These are phyloP conservation scores for Cladophialophora chaetospira DNA, from an alignment of 2,329 filamentous ascomycete species.

Conservation along the genomic window DNA sequence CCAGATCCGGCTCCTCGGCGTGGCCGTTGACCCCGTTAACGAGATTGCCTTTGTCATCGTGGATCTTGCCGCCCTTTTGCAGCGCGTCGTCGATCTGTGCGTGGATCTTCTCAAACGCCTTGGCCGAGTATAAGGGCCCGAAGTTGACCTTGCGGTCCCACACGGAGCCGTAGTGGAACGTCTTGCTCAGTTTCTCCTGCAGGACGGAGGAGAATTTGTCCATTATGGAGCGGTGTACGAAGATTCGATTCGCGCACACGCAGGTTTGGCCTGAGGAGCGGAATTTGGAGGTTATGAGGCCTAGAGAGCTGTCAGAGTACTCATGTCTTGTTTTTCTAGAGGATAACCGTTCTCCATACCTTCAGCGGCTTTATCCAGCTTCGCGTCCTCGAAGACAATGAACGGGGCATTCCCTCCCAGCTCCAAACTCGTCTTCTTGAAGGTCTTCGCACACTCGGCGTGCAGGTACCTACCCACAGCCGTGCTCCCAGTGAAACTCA, in stretches of 20 bases:
- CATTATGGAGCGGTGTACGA: slow-evolving; percentile 80
- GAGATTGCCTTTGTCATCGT: slow-evolving; percentile 27
- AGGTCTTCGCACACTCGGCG: slow-evolving; percentile 33
- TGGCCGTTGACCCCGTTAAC: neutral
- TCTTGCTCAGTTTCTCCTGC: slow-evolving; percentile 52
- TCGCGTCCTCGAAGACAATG: slow-evolving; percentile 46
- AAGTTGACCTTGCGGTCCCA: slow-evolving; percentile 72
- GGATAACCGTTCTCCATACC: slow-evolving; percentile 9
- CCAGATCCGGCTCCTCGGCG: slow-evolving; percentile 52
- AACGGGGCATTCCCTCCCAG: slow-evolving; percentile 47
- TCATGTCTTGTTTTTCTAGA: too few relatives aligned
- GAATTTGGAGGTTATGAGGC: slow-evolving; percentile 26
- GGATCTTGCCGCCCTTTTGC: slow-evolving; percentile 75
- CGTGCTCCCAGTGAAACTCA: slow-evolving; percentile 38
- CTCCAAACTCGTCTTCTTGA: slow-evolving; percentile 50
- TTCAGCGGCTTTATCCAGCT: slow-evolving; percentile 37
- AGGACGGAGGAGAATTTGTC: slow-evolving; percentile 78
- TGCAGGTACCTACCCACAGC: slow-evolving; percentile 49
- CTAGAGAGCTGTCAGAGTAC: too few relatives aligned
- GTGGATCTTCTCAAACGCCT: slow-evolving; percentile 72
- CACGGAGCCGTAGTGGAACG: slow-evolving; percentile 74
- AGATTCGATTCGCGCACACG: slow-evolving; percentile 85
- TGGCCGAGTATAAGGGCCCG: slow-evolving; percentile 80
- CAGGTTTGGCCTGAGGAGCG: slow-evolving; percentile 79
- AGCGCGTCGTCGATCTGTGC: slow-evolving; percentile 79